A percentile compares a stretch with the other conserved stretches of the same genome.
Evolutionary conservation across 2,329 filamentous ascomycete genomes (phyloP).

Genomic region (Fusarium ramigenum): DNA sequence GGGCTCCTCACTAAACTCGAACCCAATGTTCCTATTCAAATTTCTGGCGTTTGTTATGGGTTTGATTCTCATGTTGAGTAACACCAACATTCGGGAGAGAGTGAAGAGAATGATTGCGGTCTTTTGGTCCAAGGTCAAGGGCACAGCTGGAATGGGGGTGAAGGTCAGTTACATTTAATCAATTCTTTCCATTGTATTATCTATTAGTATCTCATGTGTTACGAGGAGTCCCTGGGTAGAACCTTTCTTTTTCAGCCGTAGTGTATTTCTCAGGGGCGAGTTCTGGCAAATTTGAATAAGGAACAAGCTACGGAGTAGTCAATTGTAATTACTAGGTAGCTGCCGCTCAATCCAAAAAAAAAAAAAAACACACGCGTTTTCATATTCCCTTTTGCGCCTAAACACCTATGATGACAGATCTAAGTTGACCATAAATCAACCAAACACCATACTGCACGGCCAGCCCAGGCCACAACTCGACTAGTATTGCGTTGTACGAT

Average conservation of each 20-base stretch:
- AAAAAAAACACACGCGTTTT: conserved; percentile 4
- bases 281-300: conserved; percentile 20
- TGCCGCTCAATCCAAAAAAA: conserved; percentile 8
- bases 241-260: conserved; percentile 23
- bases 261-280: conserved; percentile 27
- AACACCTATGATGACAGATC: conserved; percentile 38
- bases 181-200: conserved; percentile 38
- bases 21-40: conserved; percentile 65
- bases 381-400: conserved; percentile 26
- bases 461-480: conserved; percentile 59
- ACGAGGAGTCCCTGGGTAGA: conserved; percentile 43
- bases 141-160: conserved; percentile 93
- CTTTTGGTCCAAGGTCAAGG: conserved; percentile 82
- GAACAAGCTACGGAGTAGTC: conserved; percentile 1
- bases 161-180: conserved; percentile 93
- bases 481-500: conserved; percentile 67
- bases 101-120: conserved; percentile 73
- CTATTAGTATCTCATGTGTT: conserved; percentile 39
- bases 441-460: conserved; percentile 37
- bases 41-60: conserved; percentile 83
- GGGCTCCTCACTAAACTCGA: conserved; percentile 61
- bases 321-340: conserved; percentile 26
- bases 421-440: conserved; percentile 13
- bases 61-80: conserved; percentile 78
- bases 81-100: conserved; percentile 78